These are phyloP conservation scores for Fusarium gaditjirri DNA, from an alignment of 2,329 filamentous ascomycete species.

Conservation along the genomic window DNA sequence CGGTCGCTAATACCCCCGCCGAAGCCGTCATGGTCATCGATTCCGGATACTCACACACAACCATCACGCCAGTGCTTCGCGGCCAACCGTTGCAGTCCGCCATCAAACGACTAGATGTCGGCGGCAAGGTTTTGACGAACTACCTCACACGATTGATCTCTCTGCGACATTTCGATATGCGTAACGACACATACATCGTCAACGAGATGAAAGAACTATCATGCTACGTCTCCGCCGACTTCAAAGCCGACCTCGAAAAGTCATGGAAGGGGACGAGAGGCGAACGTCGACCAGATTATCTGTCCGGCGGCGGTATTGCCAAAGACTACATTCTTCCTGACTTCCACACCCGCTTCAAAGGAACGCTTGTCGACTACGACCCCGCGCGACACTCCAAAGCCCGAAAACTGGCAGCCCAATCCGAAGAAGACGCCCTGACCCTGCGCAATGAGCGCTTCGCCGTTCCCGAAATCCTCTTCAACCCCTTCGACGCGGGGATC, in stretches of 20 bases:
- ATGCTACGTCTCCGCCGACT: constrained; percentile 84
- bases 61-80: constrained; percentile 84
- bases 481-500: constrained; percentile 85
- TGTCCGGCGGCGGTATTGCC: constrained; percentile 70
- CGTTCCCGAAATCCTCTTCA: constrained; percentile 91
- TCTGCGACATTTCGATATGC: constrained; percentile 92
- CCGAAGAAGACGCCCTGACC: constrained; percentile 80
- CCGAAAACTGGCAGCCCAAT: constrained; percentile 56
- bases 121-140: constrained; percentile 93
- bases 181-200: constrained; percentile 91
- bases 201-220: constrained; percentile 95
- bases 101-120: constrained; percentile 86
- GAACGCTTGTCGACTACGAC: constrained; percentile 82
- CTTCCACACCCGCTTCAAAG: constrained; percentile 68
- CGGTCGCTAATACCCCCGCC: constrained; percentile 62
- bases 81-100: constrained; percentile 84
- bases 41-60: constrained; percentile 92
- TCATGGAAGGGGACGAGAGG: constrained; percentile 83
- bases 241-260: constrained; percentile 79
- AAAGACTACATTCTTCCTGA: constrained; percentile 95
- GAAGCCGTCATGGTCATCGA: constrained; percentile 92
- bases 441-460: constrained; percentile 92
- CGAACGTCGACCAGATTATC: constrained; percentile 62
- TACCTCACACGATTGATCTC: constrained; percentile 91
- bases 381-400: constrained; percentile 67